phyloP scores from a whole-genome alignment of 495 filamentous ascomycete genomes.

The Aspergillus sclerotioniger region DNA sequence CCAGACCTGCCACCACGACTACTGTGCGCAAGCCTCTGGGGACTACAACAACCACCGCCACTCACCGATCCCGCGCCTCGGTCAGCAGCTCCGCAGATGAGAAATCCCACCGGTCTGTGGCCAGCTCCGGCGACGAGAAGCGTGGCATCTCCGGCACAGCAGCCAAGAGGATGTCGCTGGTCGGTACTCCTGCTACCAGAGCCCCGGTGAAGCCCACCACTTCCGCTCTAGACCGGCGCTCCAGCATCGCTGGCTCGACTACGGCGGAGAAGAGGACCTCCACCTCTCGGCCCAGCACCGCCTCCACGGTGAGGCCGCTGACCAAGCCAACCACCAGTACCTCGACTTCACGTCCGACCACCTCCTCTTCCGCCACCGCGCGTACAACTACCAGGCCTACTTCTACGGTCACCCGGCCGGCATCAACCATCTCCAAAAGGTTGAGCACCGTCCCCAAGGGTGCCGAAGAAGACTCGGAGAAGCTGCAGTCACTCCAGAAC shows the following conservation, averaged over 20 bases:
- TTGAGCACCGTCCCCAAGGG: slow-evolving; percentile 33
- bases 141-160: slow-evolving; percentile 39
- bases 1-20: slow-evolving; percentile 40
- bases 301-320: slow-evolving; percentile 27
- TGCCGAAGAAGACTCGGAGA: slow-evolving; percentile 33
- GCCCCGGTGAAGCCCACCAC: slow-evolving; percentile 37
- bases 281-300: slow-evolving; percentile 27
- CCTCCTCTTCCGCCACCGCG: slow-evolving; percentile 29
- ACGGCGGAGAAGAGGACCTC: slow-evolving; percentile 33
- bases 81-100: slow-evolving; percentile 51
- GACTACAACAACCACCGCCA: slow-evolving; percentile 40
- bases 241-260: slow-evolving; percentile 39
- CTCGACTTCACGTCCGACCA: slow-evolving; percentile 25
- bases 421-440: slow-evolving; percentile 31
- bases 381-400: slow-evolving; percentile 27
- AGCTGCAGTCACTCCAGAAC: slow-evolving; percentile 39
- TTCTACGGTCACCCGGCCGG: slow-evolving; percentile 23
- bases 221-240: slow-evolving; percentile 40
- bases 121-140: slow-evolving; percentile 48
- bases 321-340: slow-evolving; percentile 25
- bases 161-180: slow-evolving; percentile 50
- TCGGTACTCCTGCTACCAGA: slow-evolving; percentile 33
- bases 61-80: slow-evolving; percentile 45
- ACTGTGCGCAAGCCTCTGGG: slow-evolving; percentile 39
- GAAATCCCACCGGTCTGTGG: slow-evolving; percentile 37